These are phyloP conservation scores for Hygrocybe punicea DNA, from an alignment of 768 basidiomycete species.

Conservation along the genomic window DNA sequence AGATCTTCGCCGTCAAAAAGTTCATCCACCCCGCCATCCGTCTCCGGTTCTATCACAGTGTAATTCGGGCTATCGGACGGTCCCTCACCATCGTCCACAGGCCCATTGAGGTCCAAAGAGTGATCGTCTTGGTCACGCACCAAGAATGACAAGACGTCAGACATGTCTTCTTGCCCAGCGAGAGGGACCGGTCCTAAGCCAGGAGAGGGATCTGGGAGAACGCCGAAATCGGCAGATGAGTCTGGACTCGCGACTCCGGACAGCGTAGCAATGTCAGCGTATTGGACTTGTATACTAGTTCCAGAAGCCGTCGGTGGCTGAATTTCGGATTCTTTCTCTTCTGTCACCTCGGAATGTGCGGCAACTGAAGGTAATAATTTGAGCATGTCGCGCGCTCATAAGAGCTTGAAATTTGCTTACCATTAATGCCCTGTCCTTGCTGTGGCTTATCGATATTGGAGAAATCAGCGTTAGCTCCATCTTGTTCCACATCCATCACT, in stretches of 20 bases:
- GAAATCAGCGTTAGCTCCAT: no score
- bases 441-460: no score
- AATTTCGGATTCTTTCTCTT: no score
- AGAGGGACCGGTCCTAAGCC: neutral
- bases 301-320: no score
- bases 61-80: neutral
- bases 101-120: neutral
- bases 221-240: neutral
- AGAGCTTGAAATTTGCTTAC: no score
- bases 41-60: neutral
- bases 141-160: neutral
- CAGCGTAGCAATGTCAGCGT: neutral
- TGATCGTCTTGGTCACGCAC: neutral
- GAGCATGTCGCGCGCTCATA: no score
- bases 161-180: neutral
- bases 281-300: no score
- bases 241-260: neutral
- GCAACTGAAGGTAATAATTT: no score
- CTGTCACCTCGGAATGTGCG: no score
- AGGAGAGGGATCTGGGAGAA: slow-evolving; percentile 3
- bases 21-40: neutral
- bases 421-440: no score
- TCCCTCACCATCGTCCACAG: neutral
- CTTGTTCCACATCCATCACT: no score
- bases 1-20: neutral